These are phyloP conservation scores for Artemisia annua DNA, from an alignment of 129 eudicot genomes.

Conservation along the genomic window DNA sequence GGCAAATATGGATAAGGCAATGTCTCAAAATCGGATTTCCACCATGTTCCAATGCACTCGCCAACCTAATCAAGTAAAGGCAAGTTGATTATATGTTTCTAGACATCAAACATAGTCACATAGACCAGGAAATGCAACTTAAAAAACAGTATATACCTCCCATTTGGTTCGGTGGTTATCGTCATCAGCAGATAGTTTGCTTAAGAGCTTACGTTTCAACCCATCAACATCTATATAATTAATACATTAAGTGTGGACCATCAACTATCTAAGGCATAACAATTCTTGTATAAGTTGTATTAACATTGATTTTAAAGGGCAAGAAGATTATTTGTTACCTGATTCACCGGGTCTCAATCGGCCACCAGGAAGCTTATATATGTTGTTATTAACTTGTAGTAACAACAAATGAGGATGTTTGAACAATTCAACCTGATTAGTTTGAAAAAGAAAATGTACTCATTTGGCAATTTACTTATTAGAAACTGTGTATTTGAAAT, in stretches of 20 bases:
- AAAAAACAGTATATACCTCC: constrained; percentile 54
- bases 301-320: not conserved
- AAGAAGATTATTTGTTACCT: constrained; percentile 37
- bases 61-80: constrained; percentile 50
- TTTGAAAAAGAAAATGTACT: not conserved
- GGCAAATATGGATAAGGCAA: constrained; percentile 65
- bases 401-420: constrained; percentile 76
- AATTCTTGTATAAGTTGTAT: not conserved
- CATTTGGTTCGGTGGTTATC: constrained; percentile 48
- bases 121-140: not conserved
- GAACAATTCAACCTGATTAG: constrained; percentile 68
- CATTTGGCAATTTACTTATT: not conserved
- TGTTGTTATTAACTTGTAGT: constrained; percentile 64
- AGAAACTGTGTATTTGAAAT: not conserved
- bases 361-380: constrained; percentile 84
- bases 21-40: constrained; percentile 74
- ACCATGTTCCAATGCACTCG: constrained; percentile 88
- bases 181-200: constrained; percentile 59
- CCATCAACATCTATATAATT: constrained; percentile 54
- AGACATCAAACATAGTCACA: not conserved
- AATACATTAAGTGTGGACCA: not conserved
- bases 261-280: not conserved
- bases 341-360: constrained; percentile 77
- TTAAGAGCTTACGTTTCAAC: constrained; percentile 69
- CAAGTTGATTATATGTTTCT: not conserved